A percentile compares a stretch with the other conserved stretches of the same genome.
Conservation (phyloP, 2,329 filamentous ascomycete genomes). For the Balansia obtecta region DNA sequence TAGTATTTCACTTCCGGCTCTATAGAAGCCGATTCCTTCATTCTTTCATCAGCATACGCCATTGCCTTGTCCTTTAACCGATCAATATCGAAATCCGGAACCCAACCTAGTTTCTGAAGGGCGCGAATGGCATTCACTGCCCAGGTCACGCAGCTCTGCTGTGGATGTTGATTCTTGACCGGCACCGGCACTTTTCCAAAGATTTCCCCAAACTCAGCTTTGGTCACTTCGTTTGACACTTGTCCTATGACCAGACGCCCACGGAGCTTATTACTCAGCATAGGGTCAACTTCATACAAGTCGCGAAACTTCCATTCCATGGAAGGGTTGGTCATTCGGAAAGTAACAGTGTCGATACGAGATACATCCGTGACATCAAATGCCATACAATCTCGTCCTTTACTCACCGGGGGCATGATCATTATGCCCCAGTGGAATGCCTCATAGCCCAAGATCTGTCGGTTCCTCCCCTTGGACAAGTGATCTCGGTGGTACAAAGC, state of each 20-base stretch:
- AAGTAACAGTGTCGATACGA: conserved; percentile 17
- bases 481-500: conserved; percentile 16
- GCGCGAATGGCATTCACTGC: conserved; percentile 13
- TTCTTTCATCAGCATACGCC: conserved; percentile 17
- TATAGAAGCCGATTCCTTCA: conserved; percentile 8
- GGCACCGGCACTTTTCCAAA: conserved; percentile 16
- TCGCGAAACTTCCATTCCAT: conserved; percentile 20
- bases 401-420: conserved; percentile 11
- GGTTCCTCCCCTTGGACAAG: conserved; percentile 14
- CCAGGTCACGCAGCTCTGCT: conserved; percentile 24
- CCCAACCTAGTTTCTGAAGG: conserved; percentile 16
- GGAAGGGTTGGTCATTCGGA: conserved; percentile 18
- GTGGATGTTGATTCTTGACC: conserved; percentile 18
- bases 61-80: conserved; percentile 15
- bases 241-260: conserved; percentile 17
- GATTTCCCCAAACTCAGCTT: conserved; percentile 11
- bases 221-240: conserved; percentile 10
- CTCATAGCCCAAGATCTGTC: conserved; percentile 15
- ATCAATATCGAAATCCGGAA: conserved; percentile 12
- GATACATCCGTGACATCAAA: conserved; percentile 20
- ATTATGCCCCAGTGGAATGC: conserved; percentile 22
- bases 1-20: conserved; percentile 7
- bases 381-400: conserved; percentile 7
- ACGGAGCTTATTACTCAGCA: conserved; percentile 13
- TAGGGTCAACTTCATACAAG: conserved; percentile 10